Base-by-base conservation (phyloP, 2,329 filamentous ascomycete genomes). In the Myriosclerotinia curreyana region DNA sequence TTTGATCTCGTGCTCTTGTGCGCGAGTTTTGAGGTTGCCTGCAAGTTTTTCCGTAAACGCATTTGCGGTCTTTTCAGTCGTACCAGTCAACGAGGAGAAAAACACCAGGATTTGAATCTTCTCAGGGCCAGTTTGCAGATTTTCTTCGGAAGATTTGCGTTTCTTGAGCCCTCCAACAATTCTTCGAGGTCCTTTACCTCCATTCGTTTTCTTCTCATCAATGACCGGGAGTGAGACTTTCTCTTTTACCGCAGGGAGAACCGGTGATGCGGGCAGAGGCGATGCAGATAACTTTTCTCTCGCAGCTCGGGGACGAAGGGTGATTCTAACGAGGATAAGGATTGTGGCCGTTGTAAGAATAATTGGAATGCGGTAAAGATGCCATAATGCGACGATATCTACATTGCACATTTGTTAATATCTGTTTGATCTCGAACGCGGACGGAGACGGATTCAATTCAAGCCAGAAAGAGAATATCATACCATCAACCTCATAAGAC, bases 31-130 rank as follows among this genome's bases (percentile, higher is more conserved):
- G 71, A 77, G 68, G 53, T 68, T 72, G 60, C 76, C 73, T 17
- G 74, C 71, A 36, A 94, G 75, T 1, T 78, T 76, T 64, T 84
- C 79, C n/a, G 81, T 77, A 56, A 95, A 85, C 1, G 82, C 79
- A 31, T 85, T 82, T 1, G 90, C 89, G 65, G 87, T 85, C 71
- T 85, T 87, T 74, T 94, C 88, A 1, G 93, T 97, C 40, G 86
- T 90, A 3, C 88, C 91, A 3, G 91, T 96, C 64, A 98, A 80
- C 0, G 93, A 96, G 2, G 92, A 94, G 79, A 90, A 98, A 79
- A 97, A 98, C 40, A 97, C 78, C 20, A 96, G 76, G 2, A 90
- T 83, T 74, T 94, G 89, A 62, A 92, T 82, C 58, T 81, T 82
- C 34, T 79, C 75, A 14, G 68, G 62, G 5, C 46, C 48, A n/a